Base-by-base conservation (phyloP, 1,139 yeast genomes). In the Hansenula lynferdii region DNA sequence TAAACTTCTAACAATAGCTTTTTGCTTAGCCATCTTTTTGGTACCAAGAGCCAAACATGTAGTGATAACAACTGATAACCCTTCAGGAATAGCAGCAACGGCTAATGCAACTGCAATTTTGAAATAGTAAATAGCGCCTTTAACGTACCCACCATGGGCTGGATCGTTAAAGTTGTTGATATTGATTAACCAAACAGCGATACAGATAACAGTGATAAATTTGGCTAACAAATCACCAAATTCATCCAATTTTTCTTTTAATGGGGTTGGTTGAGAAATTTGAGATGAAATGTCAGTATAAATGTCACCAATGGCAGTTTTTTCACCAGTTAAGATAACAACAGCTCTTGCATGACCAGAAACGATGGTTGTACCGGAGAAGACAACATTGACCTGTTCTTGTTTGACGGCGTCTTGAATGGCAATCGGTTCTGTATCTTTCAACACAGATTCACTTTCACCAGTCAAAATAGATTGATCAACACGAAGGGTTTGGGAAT, bases 1-100 rank as follows among this genome's bases (percentile, higher is more conserved):
- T 37, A 85, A 69, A 49, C 78, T 83, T 55, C 94, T 71, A 16
- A 85, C 90, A 61, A 85, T 80, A 16, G 85, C 94, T 52, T 82
- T 70, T 50, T 81, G 74, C 37, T 65, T 61, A 20, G 81, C 85
- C 94, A 85, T 85, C 24, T 78, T 84, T 50, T 80, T 82, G 25
- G 94, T 84, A 11, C 94, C 94, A 40, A 84, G 78, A 4, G 94
- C 92, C 85, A 85, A 80, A 17, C 92, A 83, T 42, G 85, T 84
- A 19, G 94, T 84, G 43, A 85, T 72, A 10, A 85, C 94, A 22
- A 84, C 94, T 36, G 83, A 80, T 49, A 85, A 68, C 3, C 90
- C 80, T 11, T 90, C 85, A 2, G 94, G 95, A 50, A 84, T 84
- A 83, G 84, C 84, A 12, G 92, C 80, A 38, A 84, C 70, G 2